Percentiles rank a stretch among this genome's conserved stretches.
Evolutionary conservation across 495 filamentous ascomycete species (phyloP).

Genomic region (Aspergillus sparsus): DNA sequence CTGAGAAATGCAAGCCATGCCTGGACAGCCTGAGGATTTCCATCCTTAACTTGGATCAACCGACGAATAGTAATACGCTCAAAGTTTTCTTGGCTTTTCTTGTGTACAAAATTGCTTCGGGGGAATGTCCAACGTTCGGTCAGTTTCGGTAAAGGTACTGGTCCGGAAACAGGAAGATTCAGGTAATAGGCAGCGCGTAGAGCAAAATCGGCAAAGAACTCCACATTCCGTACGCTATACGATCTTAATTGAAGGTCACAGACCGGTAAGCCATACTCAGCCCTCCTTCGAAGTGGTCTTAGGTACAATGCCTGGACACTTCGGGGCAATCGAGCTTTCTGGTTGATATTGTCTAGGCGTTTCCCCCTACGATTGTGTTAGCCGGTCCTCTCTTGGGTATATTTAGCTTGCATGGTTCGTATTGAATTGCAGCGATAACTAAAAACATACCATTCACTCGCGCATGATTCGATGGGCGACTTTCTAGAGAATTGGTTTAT

Average conservation of each 20-base stretch:
- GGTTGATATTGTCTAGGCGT: slow-evolving; percentile 37
- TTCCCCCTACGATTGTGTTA: slow-evolving; percentile 34
- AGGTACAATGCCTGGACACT: slow-evolving; percentile 84
- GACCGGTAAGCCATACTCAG: slow-evolving; percentile 73
- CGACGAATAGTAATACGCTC: slow-evolving; percentile 85
- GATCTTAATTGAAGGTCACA: slow-evolving; percentile 93
- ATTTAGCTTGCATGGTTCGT: background rate
- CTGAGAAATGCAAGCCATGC: slow-evolving; percentile 87
- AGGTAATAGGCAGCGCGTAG: slow-evolving; percentile 94
- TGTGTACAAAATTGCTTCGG: slow-evolving; percentile 83
- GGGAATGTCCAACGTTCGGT: slow-evolving; percentile 94
- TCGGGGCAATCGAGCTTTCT: slow-evolving; percentile 61
- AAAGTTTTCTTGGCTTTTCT: slow-evolving; percentile 98
- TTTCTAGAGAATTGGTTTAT: too few species aligned
- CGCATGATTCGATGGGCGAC: background rate
- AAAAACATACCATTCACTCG: slow-evolving; percentile 20
- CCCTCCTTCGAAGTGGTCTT: slow-evolving; percentile 73
- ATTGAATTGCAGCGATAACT: background rate
- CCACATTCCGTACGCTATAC: slow-evolving; percentile 85
- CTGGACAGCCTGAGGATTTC: slow-evolving; percentile 82
- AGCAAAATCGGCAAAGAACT: slow-evolving; percentile 94
- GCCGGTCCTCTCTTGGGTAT: slow-evolving; percentile 11
- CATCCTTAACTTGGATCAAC: slow-evolving; percentile 91
- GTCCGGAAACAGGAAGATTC: slow-evolving; percentile 80
- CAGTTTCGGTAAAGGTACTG: slow-evolving; percentile 84